Evolutionary conservation across 2,329 filamentous ascomycete species (phyloP).

Genomic region (Pyrenochaeta sp.): DNA sequence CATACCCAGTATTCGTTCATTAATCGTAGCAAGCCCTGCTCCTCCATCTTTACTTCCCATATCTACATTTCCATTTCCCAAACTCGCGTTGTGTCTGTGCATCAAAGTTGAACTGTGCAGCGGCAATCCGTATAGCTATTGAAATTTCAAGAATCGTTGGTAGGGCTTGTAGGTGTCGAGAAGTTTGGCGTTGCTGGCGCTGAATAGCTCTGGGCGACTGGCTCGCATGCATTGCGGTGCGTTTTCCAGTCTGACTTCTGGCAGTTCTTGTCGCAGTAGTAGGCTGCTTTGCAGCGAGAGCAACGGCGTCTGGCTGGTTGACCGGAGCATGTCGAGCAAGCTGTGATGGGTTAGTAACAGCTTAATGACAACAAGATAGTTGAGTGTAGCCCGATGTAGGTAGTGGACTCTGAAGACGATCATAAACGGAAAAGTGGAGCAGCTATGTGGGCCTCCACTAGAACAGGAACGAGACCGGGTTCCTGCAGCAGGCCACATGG

Average conservation of each 20-base stretch:
- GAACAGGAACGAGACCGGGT: conserved; percentile 31
- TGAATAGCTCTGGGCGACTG: conserved; percentile 31
- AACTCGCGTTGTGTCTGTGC: neutral
- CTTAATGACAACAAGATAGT: neutral
- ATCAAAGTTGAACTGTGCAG: neutral
- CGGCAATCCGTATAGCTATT: neutral
- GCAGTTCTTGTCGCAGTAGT: conserved; percentile 63
- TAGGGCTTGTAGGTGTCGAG: conserved; percentile 36
- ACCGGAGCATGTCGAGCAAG: conserved; percentile 36
- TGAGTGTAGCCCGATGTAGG: neutral
- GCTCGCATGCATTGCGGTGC: conserved; percentile 58
- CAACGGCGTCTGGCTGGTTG: conserved; percentile 47
- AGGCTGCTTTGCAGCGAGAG: conserved; percentile 57
- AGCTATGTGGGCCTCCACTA: conserved; percentile 18
- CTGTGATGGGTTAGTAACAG: conserved; percentile 18
- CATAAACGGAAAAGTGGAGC: conserved; percentile 20
- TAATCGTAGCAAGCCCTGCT: conserved; percentile 14
- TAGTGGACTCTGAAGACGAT: neutral
- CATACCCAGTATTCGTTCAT: conserved; percentile 3
- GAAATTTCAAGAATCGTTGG: conserved; percentile 24
- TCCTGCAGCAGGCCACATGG: conserved; percentile 36
- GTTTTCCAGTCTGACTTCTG: conserved; percentile 61
- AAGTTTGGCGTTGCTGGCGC: conserved; percentile 37
- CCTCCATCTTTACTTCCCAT: conserved; percentile 10
- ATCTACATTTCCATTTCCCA: neutral